Percentiles rank a stretch among this genome's conserved stretches.
phyloP scores from a whole-genome alignment of 148 eudicot genomes.

The Rhododendron molle region DNA sequence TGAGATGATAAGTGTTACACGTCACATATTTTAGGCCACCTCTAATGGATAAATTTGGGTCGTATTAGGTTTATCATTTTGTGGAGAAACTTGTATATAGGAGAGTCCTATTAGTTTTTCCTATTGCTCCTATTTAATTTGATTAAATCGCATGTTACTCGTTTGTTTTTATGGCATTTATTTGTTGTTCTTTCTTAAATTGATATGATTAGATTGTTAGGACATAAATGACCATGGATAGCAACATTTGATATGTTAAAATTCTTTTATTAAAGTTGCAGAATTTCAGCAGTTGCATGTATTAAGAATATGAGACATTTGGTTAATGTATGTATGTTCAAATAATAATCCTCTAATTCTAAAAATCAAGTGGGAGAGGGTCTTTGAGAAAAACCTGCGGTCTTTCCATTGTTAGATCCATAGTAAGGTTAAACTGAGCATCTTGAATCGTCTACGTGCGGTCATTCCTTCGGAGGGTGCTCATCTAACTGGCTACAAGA shows the following conservation, averaged over 20 bases:
- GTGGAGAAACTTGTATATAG: neutral
- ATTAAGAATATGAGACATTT: neutral
- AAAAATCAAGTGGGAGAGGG: neutral
- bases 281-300: neutral
- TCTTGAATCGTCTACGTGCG: neutral
- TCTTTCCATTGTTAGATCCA: neutral
- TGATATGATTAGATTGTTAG: neutral
- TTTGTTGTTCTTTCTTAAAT: no score
- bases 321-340: neutral
- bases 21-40: neutral
- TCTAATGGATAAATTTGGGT: neutral
- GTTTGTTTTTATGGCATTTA: neutral
- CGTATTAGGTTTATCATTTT: neutral
- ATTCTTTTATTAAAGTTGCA: no score
- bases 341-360: neutral
- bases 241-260: no score
- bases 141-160: neutral
- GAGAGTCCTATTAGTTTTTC: neutral
- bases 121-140: neutral
- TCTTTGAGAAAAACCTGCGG: neutral
- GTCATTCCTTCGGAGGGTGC: neutral
- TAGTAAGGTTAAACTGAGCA: neutral
- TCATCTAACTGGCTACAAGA: neutral
- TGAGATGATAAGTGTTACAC: no score
- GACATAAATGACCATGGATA: neutral